These are phyloP conservation scores for Hypericum androsaemum DNA, from an alignment of 345 rosid species.

Conservation along the genomic window DNA sequence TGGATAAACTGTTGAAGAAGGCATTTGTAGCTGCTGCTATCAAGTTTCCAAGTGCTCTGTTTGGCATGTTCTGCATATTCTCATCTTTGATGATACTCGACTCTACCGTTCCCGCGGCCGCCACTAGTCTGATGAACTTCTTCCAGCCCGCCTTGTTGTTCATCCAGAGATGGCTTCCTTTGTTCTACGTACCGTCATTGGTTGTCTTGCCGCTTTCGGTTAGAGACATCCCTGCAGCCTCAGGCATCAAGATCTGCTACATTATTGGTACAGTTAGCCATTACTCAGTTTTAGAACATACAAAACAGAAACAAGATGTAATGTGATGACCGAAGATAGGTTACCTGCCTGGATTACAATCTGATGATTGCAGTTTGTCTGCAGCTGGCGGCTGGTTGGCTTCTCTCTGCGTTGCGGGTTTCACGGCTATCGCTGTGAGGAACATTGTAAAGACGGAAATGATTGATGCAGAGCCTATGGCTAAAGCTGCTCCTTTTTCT, in stretches of 20 bases:
- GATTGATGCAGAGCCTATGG: conserved; percentile 91
- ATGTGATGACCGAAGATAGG: not conserved
- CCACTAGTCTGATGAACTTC: conserved; percentile 55
- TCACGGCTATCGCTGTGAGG: conserved; percentile 72
- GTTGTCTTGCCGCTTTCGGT: conserved; percentile 87
- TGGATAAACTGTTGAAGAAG: conserved; percentile 56
- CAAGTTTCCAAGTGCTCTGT: conserved; percentile 88
- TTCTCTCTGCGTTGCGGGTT: conserved; percentile 85
- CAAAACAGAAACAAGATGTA: too few species aligned
- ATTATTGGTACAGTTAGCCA: conserved; percentile 37
- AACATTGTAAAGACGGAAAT: conserved; percentile 75
- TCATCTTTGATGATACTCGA: conserved; percentile 61
- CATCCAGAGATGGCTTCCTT: conserved; percentile 92
- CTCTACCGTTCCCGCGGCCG: conserved; percentile 54
- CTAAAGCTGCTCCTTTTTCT: conserved; percentile 72
- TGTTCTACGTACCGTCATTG: conserved; percentile 87
- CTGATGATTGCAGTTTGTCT: conserved; percentile 7
- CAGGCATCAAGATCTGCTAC: conserved; percentile 80
- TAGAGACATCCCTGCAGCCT: conserved; percentile 84
- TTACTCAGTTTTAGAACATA: not conserved
- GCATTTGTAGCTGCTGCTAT: conserved; percentile 82
- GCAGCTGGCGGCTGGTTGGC: conserved; percentile 95
- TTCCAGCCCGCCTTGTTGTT: conserved; percentile 77
- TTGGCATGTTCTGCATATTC: conserved; percentile 96
- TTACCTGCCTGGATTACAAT: not conserved